Conservation (phyloP, 768 basidiomycete species). For the Boletus bicolor region DNA sequence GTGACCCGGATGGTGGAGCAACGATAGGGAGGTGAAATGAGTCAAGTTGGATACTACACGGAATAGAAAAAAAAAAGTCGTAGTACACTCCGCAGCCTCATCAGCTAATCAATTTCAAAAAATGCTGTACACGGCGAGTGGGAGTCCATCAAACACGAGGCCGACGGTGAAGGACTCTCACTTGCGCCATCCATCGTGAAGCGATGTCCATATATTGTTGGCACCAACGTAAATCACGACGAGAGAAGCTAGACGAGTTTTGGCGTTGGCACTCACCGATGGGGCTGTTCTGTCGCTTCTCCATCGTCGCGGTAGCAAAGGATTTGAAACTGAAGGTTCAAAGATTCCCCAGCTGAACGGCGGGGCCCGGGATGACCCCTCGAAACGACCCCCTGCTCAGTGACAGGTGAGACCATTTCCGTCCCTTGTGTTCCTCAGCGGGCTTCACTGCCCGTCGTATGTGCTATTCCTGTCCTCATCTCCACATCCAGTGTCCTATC, state of each 20-base stretch:
- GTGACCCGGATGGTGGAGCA: not conserved
- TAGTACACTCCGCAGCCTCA: not conserved
- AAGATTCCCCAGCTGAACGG: not conserved
- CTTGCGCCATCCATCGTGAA: too few relatives aligned
- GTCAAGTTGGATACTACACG: not conserved
- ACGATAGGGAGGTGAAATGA: not conserved
- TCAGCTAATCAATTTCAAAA: constrained; percentile 1
- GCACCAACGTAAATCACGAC: not conserved
- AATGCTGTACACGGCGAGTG: constrained; percentile 2
- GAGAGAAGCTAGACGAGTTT: not conserved
- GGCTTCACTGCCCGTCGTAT: not conserved
- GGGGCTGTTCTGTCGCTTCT: not conserved
- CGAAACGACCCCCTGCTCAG: not conserved
- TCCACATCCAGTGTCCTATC: not conserved
- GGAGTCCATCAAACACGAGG: constrained; percentile 5
- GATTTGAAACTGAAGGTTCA: not conserved
- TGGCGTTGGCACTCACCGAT: not conserved
- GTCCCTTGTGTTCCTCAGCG: not conserved
- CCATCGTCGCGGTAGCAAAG: not conserved
- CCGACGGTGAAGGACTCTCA: not conserved
- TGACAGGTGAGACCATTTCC: not conserved
- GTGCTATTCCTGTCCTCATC: not conserved
- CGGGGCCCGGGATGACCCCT: not conserved
- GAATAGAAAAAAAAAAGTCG: not conserved
- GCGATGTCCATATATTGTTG: not conserved